A percentile compares a stretch with the other conserved stretches of the same genome.
phyloP scores from a whole-genome alignment of 306 rosid genomes.

The Pyrus pyrifolia region DNA sequence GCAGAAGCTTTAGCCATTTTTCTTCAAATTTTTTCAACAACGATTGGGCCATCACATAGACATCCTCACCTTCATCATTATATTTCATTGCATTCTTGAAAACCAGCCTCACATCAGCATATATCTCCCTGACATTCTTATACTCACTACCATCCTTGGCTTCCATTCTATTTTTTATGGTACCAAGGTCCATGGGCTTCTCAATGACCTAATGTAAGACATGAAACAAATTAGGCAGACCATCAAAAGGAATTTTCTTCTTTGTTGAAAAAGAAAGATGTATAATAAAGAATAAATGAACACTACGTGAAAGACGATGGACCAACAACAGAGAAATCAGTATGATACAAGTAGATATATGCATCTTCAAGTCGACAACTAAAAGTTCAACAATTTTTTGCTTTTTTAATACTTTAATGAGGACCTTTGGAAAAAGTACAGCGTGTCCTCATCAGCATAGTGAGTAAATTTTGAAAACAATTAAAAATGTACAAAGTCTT shows the following conservation, averaged over 20 bases:
- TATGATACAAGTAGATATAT: neutral
- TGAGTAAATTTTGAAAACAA: too few species aligned
- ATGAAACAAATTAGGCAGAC: constrained; percentile 4
- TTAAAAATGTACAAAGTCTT: too few species aligned
- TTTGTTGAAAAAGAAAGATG: neutral
- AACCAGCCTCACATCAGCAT: constrained; percentile 84
- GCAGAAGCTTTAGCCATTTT: constrained; percentile 86
- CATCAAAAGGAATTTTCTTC: neutral
- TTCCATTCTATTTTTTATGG: constrained; percentile 79
- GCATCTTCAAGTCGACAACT: too few species aligned
- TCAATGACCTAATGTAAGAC: constrained; percentile 64
- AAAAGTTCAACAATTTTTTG: too few species aligned
- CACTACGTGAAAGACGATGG: neutral
- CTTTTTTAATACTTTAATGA: too few species aligned
- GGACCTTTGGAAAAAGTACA: too few species aligned
- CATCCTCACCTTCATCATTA: constrained; percentile 81
- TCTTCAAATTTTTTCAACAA: constrained; percentile 82
- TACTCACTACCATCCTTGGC: constrained; percentile 70
- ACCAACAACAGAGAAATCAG: neutral
- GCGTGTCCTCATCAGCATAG: too few species aligned
- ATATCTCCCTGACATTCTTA: constrained; percentile 76
- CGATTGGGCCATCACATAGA: constrained; percentile 93
- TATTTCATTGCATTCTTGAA: constrained; percentile 48
- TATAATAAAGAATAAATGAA: neutral
- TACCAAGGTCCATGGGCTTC: constrained; percentile 94